Evolutionary conservation across 768 basidiomycete species (phyloP).

Genomic region (Agaricus sinodeliciosus): DNA sequence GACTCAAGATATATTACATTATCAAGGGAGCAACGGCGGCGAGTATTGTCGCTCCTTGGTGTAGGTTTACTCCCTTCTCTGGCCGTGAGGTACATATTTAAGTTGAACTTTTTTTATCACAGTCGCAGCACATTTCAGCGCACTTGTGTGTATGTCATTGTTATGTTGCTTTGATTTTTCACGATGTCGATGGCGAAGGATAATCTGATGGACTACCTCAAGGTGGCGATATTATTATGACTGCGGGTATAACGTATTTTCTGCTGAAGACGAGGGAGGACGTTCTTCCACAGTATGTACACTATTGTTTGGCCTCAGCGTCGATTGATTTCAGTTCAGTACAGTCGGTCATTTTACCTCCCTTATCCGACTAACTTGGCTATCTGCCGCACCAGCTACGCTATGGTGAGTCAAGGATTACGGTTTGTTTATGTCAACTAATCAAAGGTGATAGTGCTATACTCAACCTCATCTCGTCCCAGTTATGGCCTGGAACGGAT

Average conservation of each 20-base stretch:
- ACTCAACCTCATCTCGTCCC: conserved; percentile 29
- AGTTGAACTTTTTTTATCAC: background rate
- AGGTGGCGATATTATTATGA: conserved; percentile 23
- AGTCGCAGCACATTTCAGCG: conserved; percentile 10
- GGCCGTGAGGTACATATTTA: background rate
- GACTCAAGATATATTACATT: conserved; percentile 23
- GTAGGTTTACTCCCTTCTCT: conserved; percentile 14
- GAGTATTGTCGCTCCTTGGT: conserved; percentile 21
- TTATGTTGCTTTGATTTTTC: background rate
- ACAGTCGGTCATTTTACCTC: conserved; percentile 23
- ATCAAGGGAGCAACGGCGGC: conserved; percentile 12
- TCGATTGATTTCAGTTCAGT: conserved; percentile 9
- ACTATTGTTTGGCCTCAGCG: background rate
- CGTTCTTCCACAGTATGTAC: conserved; percentile 21
- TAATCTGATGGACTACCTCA: conserved; percentile 4
- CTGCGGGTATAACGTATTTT: conserved; percentile 21
- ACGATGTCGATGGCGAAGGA: background rate
- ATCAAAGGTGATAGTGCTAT: conserved; percentile 18
- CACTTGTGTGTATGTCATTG: conserved; percentile 3
- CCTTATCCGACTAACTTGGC: conserved; percentile 26
- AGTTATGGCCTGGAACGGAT: conserved; percentile 18
- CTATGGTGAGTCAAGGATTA: conserved; percentile 19
- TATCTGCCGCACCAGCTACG: conserved; percentile 27
- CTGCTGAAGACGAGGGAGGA: conserved; percentile 22
- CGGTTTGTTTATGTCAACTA: background rate